Base-by-base conservation (phyloP, 2,329 filamentous ascomycete genomes). In the Coniella vitis region DNA sequence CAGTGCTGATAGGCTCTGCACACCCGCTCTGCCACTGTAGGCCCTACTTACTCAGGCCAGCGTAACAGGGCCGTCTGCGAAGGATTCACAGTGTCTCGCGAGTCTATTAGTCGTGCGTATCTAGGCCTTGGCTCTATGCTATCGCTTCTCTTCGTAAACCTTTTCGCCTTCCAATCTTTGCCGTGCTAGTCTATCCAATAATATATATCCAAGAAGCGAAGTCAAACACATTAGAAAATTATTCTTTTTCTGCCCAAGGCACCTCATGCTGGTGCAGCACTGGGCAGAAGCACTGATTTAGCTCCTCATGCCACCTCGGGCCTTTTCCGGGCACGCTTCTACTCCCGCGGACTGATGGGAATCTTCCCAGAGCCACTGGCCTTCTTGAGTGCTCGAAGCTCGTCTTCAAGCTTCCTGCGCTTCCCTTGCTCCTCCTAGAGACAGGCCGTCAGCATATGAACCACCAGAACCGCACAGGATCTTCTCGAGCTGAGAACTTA, bases 361-460 rank as follows among this genome's bases (percentile, higher is more conserved):
- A 63, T 69, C 58, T 69, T 73, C 55, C 66, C 66, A 1, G 69
- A 65, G 2, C 67, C 71, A 25, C 66, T 64, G 9, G 65, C 62
- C 48, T 69, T 69, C 56, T 64, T 72, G 35, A 77, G 55, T 22
- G 67, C 63, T 25, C 66, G 60, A 25, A 78, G 57, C 58, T 78
- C 75, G 47, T 78, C 75, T 54, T 78, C 75, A 19, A 76, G 60
- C 55, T 69, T 73, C 44, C 74, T 65, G 48, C 67, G 65, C 55
- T 64, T 69, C 49, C 62, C 57, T 58, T 76, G 73, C 55, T 78
- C 75, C 65, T 74, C 72, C 74, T 77, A 49, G 48, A n/a, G 2
- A 3, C 4, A 29, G 10, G 25, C 47, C 34, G 57, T 71, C 59
- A 70, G 65, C 31, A 43, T n/a, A 20, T 9, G 8, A 9, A n/a